Conservation (phyloP, 352 stramenopile genomes). For the Phytophthora kernoviae region DNA sequence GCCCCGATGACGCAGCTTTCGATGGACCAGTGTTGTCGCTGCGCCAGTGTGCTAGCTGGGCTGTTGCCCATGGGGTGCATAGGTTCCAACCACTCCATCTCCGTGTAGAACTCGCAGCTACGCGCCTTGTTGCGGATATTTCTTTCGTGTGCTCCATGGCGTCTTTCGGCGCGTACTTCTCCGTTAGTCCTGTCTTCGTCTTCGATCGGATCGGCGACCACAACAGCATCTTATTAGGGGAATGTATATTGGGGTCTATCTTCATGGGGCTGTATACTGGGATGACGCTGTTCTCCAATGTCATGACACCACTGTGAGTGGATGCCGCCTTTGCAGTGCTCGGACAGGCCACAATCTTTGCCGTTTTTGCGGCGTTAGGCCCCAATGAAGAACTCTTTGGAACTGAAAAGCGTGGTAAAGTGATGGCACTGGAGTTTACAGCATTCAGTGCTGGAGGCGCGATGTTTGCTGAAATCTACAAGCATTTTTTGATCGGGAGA, state of each 20-base stretch:
- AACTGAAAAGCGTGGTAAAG: conserved; percentile 62
- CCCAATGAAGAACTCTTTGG: conserved; percentile 80
- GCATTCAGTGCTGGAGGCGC: conserved; percentile 73
- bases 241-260: conserved; percentile 37
- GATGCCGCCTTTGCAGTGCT: conserved; percentile 61
- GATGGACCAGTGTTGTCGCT: conserved; percentile 34
- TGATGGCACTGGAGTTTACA: conserved; percentile 72
- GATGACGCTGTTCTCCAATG: conserved; percentile 29
- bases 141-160: conserved; percentile 79
- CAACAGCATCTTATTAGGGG: conserved; percentile 55
- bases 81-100: conserved; percentile 81
- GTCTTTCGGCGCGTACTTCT: conserved; percentile 83
- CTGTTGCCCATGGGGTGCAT: conserved; percentile 63
- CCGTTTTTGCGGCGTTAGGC: conserved; percentile 69
- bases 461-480: conserved; percentile 72
- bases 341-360: conserved; percentile 71
- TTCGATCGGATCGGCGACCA: conserved; percentile 74
- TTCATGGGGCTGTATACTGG: conserved; percentile 52
- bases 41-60: conserved; percentile 54
- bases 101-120: conserved; percentile 79
- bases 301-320: conserved; percentile 56
- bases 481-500: conserved; percentile 60
- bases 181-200: conserved; percentile 63
- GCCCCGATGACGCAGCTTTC: neutral
- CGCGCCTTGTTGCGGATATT: conserved; percentile 62